Evolutionary conservation across 805 yeast genomes (phyloP).

Genomic region (Priceomyces haplophilus): DNA sequence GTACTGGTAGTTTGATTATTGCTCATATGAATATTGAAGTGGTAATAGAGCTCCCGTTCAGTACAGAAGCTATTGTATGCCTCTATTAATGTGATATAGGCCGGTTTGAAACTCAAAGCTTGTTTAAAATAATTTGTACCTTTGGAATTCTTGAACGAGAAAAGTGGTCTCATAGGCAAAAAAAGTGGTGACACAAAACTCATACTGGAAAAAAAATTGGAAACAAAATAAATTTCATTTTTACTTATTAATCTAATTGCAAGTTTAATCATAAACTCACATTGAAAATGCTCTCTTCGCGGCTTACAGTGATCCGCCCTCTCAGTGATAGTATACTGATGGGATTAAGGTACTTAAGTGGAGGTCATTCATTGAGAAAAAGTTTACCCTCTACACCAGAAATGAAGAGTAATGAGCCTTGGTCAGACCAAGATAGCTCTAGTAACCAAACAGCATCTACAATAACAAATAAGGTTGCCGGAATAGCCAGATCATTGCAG

Average conservation of each 20-base stretch:
- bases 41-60: neutral
- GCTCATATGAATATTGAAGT: neutral
- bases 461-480: slow-evolving; percentile 31
- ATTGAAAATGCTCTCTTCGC: neutral
- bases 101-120: neutral
- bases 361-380: neutral
- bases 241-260: neutral
- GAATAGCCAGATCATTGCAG: slow-evolving; percentile 31
- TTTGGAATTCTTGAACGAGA: neutral
- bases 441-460: slow-evolving; percentile 10
- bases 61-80: neutral
- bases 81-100: neutral
- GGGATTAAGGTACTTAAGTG: neutral
- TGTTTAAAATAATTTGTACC: neutral
- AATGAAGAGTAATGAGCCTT: slow-evolving; percentile 28
- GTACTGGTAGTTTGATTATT: neutral
- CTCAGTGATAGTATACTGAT: neutral
- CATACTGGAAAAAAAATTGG: neutral
- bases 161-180: neutral
- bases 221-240: neutral
- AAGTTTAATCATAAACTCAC: no score
- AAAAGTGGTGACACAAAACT: neutral
- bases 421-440: slow-evolving; percentile 21
- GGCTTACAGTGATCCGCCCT: neutral
- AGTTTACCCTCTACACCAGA: slow-evolving; percentile 28